Percentiles rank a stretch among this genome's conserved stretches.
Conservation (phyloP, 345 rosid genomes). For the Sisymbrium altissimum region DNA sequence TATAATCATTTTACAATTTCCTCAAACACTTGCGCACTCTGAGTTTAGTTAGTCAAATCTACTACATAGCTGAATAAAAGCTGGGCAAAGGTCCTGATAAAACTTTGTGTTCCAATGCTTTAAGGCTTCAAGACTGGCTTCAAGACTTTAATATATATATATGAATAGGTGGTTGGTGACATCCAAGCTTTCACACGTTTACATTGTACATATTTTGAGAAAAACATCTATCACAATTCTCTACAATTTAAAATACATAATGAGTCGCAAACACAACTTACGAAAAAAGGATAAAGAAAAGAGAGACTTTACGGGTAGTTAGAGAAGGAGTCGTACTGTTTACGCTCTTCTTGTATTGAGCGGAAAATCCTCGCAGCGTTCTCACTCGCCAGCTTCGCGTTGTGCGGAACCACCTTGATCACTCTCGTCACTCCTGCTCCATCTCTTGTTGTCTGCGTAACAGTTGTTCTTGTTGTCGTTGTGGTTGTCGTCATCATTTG, state of each 20-base stretch:
- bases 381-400: constrained; percentile 68
- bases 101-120: background rate
- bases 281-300: background rate
- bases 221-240: background rate
- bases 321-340: constrained; percentile 34
- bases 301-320: background rate
- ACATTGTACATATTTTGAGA: background rate
- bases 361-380: constrained; percentile 83
- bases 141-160: background rate
- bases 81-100: too few relatives aligned
- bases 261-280: background rate
- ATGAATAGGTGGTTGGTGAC: background rate
- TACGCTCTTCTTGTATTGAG: constrained; percentile 86
- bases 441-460: constrained; percentile 42
- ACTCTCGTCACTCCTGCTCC: constrained; percentile 45
- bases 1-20: too few relatives aligned
- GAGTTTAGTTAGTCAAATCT: too few relatives aligned
- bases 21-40: too few relatives aligned
- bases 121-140: background rate
- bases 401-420: constrained; percentile 86
- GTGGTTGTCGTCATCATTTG: constrained; percentile 33
- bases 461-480: constrained; percentile 48
- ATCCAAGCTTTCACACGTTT: background rate
- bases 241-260: background rate
- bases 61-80: too few relatives aligned